Conservation (phyloP, 2,329 filamentous ascomycete species). For the Epichloe glyceriae region DNA sequence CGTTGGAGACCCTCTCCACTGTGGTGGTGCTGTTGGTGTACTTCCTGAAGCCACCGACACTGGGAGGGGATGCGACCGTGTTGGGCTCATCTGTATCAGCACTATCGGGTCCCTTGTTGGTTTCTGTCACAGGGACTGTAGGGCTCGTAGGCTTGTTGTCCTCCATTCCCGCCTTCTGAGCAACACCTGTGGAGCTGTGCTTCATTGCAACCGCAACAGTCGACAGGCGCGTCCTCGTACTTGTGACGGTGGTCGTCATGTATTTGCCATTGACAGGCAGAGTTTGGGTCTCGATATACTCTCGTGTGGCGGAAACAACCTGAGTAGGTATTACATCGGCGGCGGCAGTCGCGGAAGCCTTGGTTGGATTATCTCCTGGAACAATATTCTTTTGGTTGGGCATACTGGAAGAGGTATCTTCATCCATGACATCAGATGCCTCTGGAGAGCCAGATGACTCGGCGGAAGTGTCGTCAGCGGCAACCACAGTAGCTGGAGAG, state of each 20-base stretch:
- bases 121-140: too few relatives aligned
- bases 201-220: slow-evolving; percentile 9
- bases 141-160: not conserved
- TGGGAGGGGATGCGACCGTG: not conserved
- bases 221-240: slow-evolving; percentile 5
- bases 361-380: not conserved
- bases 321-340: not conserved
- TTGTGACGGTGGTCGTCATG: slow-evolving; percentile 13
- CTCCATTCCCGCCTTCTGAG: slow-evolving; percentile 1
- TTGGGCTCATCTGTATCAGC: not conserved
- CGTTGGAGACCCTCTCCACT: not conserved
- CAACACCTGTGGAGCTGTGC: not conserved
- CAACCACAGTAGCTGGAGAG: not conserved
- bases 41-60: not conserved
- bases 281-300: not conserved
- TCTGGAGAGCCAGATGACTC: not conserved
- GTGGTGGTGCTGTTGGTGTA: not conserved
- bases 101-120: too few relatives aligned
- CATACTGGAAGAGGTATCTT: not conserved
- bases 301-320: not conserved
- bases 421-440: not conserved
- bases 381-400: not conserved
- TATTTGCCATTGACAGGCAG: slow-evolving; percentile 7
- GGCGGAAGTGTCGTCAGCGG: not conserved
- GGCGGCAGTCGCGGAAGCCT: not conserved